Conservation (phyloP, 768 basidiomycete species). For the Rhodotorula diobovata region DNA sequence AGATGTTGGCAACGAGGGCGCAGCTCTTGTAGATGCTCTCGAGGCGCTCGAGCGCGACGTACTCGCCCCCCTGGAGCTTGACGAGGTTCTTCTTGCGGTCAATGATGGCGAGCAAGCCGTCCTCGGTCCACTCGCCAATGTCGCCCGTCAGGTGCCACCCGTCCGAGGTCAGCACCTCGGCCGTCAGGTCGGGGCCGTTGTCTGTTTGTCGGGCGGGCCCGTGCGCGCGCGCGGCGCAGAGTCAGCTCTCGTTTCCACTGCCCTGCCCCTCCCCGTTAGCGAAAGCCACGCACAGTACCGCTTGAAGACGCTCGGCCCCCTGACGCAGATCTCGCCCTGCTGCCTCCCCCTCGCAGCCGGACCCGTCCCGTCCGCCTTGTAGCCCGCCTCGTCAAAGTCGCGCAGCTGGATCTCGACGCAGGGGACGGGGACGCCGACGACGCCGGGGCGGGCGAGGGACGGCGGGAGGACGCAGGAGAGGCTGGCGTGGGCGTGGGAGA, state of each 20-base stretch:
- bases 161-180: constrained; percentile 79
- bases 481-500: too few relatives aligned
- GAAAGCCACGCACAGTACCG: constrained; percentile 59
- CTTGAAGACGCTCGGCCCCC: constrained; percentile 79
- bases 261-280: too few relatives aligned
- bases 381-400: constrained; percentile 78
- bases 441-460: constrained; percentile 64
- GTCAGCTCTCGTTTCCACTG: neutral
- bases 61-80: constrained; percentile 79
- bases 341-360: constrained; percentile 46
- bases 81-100: constrained; percentile 82
- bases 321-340: constrained; percentile 82
- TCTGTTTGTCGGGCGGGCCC: constrained; percentile 32
- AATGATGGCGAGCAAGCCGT: constrained; percentile 81
- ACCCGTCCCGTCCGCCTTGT: constrained; percentile 49
- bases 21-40: constrained; percentile 77
- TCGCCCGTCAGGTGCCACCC: constrained; percentile 83
- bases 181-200: constrained; percentile 83
- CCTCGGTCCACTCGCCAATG: constrained; percentile 83
- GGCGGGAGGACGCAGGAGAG: constrained; percentile 86
- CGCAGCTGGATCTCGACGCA: constrained; percentile 80
- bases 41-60: constrained; percentile 84
- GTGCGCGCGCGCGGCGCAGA: neutral
- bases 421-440: constrained; percentile 81
- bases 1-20: constrained; percentile 71